Base-by-base conservation (phyloP, 805 yeast species). In the Candida glaebosa region DNA sequence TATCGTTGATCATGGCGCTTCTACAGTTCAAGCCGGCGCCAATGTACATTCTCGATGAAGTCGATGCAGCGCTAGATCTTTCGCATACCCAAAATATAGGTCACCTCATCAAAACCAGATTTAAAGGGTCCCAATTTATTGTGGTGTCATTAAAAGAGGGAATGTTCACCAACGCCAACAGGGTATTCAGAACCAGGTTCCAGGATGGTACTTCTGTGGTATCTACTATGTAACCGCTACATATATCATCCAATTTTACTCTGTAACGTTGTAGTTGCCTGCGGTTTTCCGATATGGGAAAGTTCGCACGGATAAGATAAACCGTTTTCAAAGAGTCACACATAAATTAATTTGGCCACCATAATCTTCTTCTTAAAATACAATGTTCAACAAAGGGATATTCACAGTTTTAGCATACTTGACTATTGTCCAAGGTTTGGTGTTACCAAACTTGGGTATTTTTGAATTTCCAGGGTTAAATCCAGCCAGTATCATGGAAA, bases 61-160 rank as follows among this genome's bases (percentile, higher is more conserved):
- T 93, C 30, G 99, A 93, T 67, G 99, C 99, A 1, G 99, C 99
- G 1, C 74, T 93, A 49, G 99, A 93, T 71, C 75, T 91, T 49
- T 87, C 95, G 44, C 99, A 93, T 59, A 93, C 99, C 1, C 98
- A 93, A 61, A 93, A 93, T 56, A 93, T 93, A 55, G 99, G 99
- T 3, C 96, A 88, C 56, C 72, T 93, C 59, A 93, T 93, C 62
- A 93, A 91, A 65, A 91, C 97, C 0, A 72, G 96, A 51, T 93
- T 93, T 66, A 85, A 87, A 61, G 96, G 96, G 1, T 86, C 97
- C 2, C 99, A 93, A 59, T 93, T 93, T 60, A 91, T 93, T 49
- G 95, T 93, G 37, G 99, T 93, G 17, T 87, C 96, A 19, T 78
- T 93, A 67, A 93, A 93, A 58, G 99, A 93, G 63, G 99, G 98